Conservation (phyloP, 805 yeast species). For the Sungouiella thailandica region DNA sequence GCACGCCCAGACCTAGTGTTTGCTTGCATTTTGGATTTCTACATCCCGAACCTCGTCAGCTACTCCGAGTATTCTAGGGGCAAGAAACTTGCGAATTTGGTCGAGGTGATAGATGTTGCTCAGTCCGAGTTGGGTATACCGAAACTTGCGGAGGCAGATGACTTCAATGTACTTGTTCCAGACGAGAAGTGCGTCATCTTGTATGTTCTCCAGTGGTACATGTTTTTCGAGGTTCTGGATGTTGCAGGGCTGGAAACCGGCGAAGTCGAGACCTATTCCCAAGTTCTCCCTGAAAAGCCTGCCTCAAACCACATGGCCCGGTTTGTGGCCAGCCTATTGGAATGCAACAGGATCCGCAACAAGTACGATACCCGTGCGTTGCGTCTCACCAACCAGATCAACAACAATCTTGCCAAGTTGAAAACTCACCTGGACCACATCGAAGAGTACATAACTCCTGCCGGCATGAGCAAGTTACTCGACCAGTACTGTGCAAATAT, state of each 20-base stretch:
- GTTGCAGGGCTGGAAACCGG: background rate
- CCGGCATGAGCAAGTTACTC: slow-evolving; percentile 1
- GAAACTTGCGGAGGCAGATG: slow-evolving; percentile 50
- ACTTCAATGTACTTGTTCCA: slow-evolving; percentile 43
- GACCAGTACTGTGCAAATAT: slow-evolving; percentile 3
- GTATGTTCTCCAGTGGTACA: slow-evolving; percentile 57
- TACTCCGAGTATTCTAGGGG: slow-evolving; percentile 22
- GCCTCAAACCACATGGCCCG: slow-evolving; percentile 1
- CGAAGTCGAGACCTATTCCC: background rate
- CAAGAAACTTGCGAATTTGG: slow-evolving; percentile 11
- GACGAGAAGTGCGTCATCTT: slow-evolving; percentile 60
- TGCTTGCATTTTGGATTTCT: slow-evolving; percentile 30
- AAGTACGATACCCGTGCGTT: slow-evolving; percentile 29
- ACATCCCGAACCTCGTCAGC: slow-evolving; percentile 15
- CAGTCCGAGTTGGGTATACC: slow-evolving; percentile 45
- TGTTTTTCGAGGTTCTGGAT: slow-evolving; percentile 32
- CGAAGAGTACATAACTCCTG: background rate
- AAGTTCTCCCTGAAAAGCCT: no score
- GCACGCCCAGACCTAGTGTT: slow-evolving; percentile 46
- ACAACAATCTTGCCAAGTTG: slow-evolving; percentile 6
- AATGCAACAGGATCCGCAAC: slow-evolving; percentile 18
- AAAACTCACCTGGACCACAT: slow-evolving; percentile 1
- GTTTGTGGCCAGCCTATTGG: slow-evolving; percentile 7
- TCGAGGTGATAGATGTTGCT: slow-evolving; percentile 37
- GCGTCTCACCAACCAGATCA: slow-evolving; percentile 24